phyloP scores from a whole-genome alignment of 495 filamentous ascomycete genomes.

The Mycothermus thermophilus region DNA sequence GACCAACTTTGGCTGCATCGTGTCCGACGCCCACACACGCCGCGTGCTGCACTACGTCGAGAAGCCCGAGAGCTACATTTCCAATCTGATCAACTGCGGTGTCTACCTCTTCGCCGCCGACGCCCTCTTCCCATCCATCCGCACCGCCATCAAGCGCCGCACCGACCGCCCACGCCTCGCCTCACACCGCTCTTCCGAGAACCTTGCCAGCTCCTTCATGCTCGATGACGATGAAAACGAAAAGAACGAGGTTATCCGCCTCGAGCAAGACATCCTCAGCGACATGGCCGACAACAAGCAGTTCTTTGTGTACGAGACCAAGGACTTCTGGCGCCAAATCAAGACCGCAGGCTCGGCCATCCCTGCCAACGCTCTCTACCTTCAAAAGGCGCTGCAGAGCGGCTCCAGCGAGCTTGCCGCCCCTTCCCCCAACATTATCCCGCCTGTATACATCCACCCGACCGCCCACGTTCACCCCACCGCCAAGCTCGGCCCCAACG shows the following conservation, averaged over 20 bases:
- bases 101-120: conserved; percentile 96
- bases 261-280: conserved; percentile 95
- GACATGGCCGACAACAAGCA: conserved; percentile 95
- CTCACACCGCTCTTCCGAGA: conserved; percentile 90
- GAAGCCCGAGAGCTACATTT: conserved; percentile 97
- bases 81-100: conserved; percentile 97
- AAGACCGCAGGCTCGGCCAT: conserved; percentile 97
- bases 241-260: conserved; percentile 77
- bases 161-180: conserved; percentile 82
- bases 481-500: conserved; percentile 93
- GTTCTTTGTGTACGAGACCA: conserved; percentile 97
- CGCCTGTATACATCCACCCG: conserved; percentile 94
- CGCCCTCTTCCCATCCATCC: conserved; percentile 92
- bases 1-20: conserved; percentile 94
- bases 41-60: conserved; percentile 98
- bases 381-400: conserved; percentile 84
- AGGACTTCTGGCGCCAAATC: conserved; percentile 99
- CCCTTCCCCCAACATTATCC: conserved; percentile 79
- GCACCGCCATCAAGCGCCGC: conserved; percentile 89
- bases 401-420: conserved; percentile 68
- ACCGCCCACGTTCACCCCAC: conserved; percentile 86
- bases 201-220: conserved; percentile 70
- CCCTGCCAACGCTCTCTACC: conserved; percentile 92
- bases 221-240: conserved; percentile 58
- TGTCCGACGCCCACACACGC: conserved; percentile 86